These are phyloP conservation scores for Rhizophora apiculata DNA, from an alignment of 345 rosid genomes.

Conservation along the genomic window DNA sequence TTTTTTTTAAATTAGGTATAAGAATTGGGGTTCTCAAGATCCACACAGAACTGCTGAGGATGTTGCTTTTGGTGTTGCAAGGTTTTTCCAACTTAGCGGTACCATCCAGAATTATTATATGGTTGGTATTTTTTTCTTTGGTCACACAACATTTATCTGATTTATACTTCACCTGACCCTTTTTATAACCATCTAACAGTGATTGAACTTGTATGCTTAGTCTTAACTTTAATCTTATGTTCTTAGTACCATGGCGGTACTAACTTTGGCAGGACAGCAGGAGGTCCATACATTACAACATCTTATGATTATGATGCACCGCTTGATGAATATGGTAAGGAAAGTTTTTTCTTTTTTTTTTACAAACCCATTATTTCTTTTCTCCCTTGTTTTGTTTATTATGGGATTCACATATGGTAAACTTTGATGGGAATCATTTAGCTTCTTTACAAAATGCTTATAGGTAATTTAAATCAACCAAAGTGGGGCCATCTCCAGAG, in stretches of 20 bases:
- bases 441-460: background rate
- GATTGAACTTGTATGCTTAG: too few species aligned
- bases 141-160: too few species aligned
- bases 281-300: constrained; percentile 18
- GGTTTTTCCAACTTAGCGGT: constrained; percentile 13
- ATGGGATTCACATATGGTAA: too few species aligned
- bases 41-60: constrained; percentile 14
- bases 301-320: constrained; percentile 25
- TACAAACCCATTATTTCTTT: background rate
- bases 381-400: background rate
- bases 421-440: background rate
- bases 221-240: background rate
- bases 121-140: constrained; percentile 1
- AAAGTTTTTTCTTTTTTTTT: background rate
- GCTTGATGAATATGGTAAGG: constrained; percentile 22
- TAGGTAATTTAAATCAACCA: constrained; percentile 15
- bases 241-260: constrained; percentile 24
- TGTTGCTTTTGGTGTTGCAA: constrained; percentile 20
- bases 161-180: too few species aligned
- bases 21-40: constrained; percentile 9
- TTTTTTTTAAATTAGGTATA: background rate
- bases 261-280: constrained; percentile 21
- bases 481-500: constrained; percentile 19
- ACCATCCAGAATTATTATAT: constrained; percentile 20
- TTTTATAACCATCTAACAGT: too few species aligned